Base-by-base conservation (phyloP, 2,329 filamentous ascomycete genomes). In the Emergomyces pasteurianus region DNA sequence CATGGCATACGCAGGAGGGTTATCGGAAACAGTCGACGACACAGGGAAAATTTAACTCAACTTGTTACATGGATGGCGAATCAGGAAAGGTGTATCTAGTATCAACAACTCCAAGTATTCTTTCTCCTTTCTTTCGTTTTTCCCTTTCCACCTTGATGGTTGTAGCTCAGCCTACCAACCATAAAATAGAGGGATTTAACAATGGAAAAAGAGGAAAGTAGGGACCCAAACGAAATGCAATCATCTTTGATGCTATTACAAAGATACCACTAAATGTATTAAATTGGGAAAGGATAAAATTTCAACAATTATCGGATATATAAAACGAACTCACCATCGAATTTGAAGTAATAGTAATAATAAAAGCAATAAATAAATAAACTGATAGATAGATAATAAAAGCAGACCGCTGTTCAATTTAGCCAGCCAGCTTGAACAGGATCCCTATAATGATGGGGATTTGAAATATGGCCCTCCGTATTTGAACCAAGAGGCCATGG, bases 251-350 rank as follows among this genome's bases (percentile, higher is more conserved):
- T 31, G 7, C 31, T 31, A 31, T 31, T 3, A n/a, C n/a, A 23
- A 21, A 42, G 53, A 31, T 31, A 31, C 26, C 49, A 8, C 28
- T 34, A 18, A 31, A 52, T 4, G 16, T 7, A 34, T 40, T 42
- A 43, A 57, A 57, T 47, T n/a, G 28, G 50, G 23, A 36, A 31
- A 55, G 18, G 9, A 56, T 55, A 55, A 42, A 60, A 60, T 60
- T 55, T 60, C 58, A 60, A 60, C 58, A 60, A 60, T 60, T 54
- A 54, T 59, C 14, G 40, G 14, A 36, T 14, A 8, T 46, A 21
- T 46, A 12, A 46, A 21, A 26, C 23, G 43, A 14, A 26, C 10
- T 12, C 21, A 21, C 14, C 34, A 40, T 42, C 12, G 34, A 42
- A 18, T 42, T 12, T 10, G 18, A 2, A n/a, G 9, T 26, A 36